Base-by-base conservation (phyloP, 345 rosid species). In the Erodium maritimum region DNA sequence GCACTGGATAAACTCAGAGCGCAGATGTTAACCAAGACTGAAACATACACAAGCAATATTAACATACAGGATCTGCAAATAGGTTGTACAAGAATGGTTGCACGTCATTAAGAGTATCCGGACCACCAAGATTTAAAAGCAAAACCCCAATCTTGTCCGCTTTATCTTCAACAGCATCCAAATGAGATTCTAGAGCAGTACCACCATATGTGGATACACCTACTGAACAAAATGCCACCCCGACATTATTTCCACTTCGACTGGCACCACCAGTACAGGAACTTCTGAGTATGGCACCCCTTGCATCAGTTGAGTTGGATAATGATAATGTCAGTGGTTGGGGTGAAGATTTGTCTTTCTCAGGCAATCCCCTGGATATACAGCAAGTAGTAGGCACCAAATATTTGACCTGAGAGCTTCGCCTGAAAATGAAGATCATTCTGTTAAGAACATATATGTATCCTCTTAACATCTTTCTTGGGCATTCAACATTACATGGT, bases 51-150 rank as follows among this genome's bases (percentile, higher is more conserved):
- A 4, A 7, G 17, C 55, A 19, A 57, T 4, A 48, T 14, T 2
- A 55, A 68, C 75, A 22, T 77, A 93, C 99, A 1, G 96, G 99
- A 65, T 93, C 99, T 4, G 99, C 95, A 78, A 89, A 93, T 50
- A 89, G 73, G 63, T 93, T 89, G 78, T 72, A 91, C 75, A 90
- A 64, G 72, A 90, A 90, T 0, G 95, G 95, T 18, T 87, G 90
- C 57, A 88, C 97, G 55, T 91, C 97, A 10, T 82, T 57, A 63
- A 88, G 93, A 0, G 90, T 88, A 5, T 88, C 95, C 0, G 95
- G 95, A 17, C 95, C 93, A 72, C 96, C 96, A 60, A 84, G 83
- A 62, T 91, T 91, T 70, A 88, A 74, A 67, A 88, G 93, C 62
- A 86, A 73, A 59, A 91, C 90, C 53, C 95, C 97, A 29, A 85